Percentiles rank a stretch among this genome's conserved stretches.
These are phyloP conservation scores for Fonsecaea erecta DNA, from an alignment of 2,329 filamentous ascomycete genomes.

Conservation along the genomic window DNA sequence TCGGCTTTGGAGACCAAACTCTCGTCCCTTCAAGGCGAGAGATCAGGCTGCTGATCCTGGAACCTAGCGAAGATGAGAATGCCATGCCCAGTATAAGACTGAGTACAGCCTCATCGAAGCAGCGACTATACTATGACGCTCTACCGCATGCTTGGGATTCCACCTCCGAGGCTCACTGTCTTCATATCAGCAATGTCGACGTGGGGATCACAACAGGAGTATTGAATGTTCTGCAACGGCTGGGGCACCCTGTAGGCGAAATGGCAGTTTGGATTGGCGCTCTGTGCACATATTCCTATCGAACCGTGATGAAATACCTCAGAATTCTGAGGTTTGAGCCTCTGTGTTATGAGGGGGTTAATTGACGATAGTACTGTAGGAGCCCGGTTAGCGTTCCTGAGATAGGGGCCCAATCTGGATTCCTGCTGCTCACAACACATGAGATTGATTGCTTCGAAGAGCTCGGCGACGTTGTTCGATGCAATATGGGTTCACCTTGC, in stretches of 20 bases:
- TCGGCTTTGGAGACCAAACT: constrained; percentile 1
- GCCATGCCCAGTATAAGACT: background rate
- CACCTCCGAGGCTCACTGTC: background rate
- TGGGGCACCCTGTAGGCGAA: background rate
- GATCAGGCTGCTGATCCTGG: constrained; percentile 6
- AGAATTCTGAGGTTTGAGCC: too few relatives aligned
- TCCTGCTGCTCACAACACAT: too few relatives aligned
- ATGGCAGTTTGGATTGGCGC: background rate
- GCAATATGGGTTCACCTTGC: too few relatives aligned
- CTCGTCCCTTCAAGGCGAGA: background rate
- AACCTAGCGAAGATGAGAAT: background rate
- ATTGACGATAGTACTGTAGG: too few relatives aligned
- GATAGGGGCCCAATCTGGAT: too few relatives aligned
- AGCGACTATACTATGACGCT: constrained; percentile 2
- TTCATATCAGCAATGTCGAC: background rate
- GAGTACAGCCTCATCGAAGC: background rate
- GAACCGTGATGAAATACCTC: too few relatives aligned
- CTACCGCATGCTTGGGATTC: background rate
- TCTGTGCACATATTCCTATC: background rate
- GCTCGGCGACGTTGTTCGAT: too few relatives aligned
- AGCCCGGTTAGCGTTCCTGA: too few relatives aligned
- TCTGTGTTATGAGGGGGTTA: too few relatives aligned
- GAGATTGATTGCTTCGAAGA: too few relatives aligned
- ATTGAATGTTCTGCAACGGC: background rate
- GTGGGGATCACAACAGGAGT: background rate